Evolutionary conservation across 495 filamentous ascomycete species (phyloP).

Genomic region (Hapsidospora chrysogenum): DNA sequence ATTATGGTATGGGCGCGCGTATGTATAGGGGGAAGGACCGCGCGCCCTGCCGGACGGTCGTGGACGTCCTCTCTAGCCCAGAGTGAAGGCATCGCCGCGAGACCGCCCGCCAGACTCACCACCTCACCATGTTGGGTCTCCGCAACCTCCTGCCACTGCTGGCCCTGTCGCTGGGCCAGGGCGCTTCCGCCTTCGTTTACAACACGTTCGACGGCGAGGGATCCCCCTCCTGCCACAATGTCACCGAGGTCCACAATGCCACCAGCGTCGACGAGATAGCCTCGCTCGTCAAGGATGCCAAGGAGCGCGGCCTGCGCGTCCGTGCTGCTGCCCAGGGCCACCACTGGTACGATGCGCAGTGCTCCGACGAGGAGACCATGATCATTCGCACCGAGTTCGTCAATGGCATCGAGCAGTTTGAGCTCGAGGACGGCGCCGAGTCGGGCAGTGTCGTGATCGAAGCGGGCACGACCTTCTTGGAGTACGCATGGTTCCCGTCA

Average conservation of each 20-base stretch:
- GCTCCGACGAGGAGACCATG: slow-evolving; percentile 22
- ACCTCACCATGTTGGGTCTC: no score
- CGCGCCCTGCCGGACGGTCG: no score
- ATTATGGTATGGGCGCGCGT: no score
- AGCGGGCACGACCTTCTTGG: slow-evolving; percentile 31
- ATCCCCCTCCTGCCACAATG: slow-evolving; percentile 26
- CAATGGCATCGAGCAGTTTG: slow-evolving; percentile 21
- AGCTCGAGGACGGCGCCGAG: slow-evolving; percentile 15
- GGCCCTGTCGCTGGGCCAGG: no score
- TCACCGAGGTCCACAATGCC: slow-evolving; percentile 22
- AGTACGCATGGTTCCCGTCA: no score
- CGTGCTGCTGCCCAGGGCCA: slow-evolving; percentile 30
- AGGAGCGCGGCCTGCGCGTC: slow-evolving; percentile 15
- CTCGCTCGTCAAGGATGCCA: slow-evolving; percentile 19
- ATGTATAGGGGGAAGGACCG: no score
- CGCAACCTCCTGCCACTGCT: no score
- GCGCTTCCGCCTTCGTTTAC: slow-evolving; percentile 16
- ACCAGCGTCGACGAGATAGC: slow-evolving; percentile 26
- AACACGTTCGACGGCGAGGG: slow-evolving; percentile 33
- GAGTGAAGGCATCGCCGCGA: no score
- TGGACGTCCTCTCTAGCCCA: no score
- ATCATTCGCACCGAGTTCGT: slow-evolving; percentile 29
- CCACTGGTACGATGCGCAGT: slow-evolving; percentile 36
- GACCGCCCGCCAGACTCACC: no score
- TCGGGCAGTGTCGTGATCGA: slow-evolving; percentile 26